Evolutionary conservation across 2,329 filamentous ascomycete genomes (phyloP).

Genomic region (Phoma sp.): DNA sequence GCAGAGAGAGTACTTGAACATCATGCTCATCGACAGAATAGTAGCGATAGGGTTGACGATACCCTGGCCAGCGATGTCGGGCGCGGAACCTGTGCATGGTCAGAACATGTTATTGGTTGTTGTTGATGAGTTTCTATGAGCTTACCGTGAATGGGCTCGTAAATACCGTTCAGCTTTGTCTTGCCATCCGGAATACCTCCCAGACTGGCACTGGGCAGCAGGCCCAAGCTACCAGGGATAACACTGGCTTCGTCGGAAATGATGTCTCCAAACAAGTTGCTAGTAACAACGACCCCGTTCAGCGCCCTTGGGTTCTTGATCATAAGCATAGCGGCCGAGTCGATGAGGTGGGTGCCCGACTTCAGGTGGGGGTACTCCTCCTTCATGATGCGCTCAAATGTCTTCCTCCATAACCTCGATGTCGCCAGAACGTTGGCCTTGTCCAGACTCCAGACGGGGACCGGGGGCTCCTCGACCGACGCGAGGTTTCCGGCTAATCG

Average conservation of each 20-base stretch:
- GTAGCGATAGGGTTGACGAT: slow-evolving; percentile 93
- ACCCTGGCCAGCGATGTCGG: slow-evolving; percentile 90
- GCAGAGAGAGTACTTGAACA: slow-evolving; percentile 91
- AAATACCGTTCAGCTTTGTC: slow-evolving; percentile 88
- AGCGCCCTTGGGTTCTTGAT: slow-evolving; percentile 88
- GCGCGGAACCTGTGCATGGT: slow-evolving; percentile 72
- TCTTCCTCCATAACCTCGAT: slow-evolving; percentile 86
- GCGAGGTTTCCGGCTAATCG: slow-evolving; percentile 83
- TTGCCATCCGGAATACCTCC: slow-evolving; percentile 86
- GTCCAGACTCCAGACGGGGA: slow-evolving; percentile 85
- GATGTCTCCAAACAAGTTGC: slow-evolving; percentile 96
- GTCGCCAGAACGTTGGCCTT: slow-evolving; percentile 98
- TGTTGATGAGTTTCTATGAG: too few relatives aligned
- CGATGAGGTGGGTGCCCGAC: slow-evolving; percentile 89
- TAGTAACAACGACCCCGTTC: slow-evolving; percentile 91
- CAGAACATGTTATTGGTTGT: too few relatives aligned
- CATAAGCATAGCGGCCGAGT: slow-evolving; percentile 97
- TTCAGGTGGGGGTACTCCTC: slow-evolving; percentile 88
- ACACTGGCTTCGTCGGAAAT: slow-evolving; percentile 94
- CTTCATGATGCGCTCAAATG: slow-evolving; percentile 82
- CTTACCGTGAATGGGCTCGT: slow-evolving; percentile 94
- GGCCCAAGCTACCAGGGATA: slow-evolving; percentile 87
- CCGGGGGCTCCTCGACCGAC: slow-evolving; percentile 75
- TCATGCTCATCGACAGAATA: slow-evolving; percentile 92
- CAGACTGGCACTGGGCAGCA: slow-evolving; percentile 87